Percentiles rank a stretch among this genome's conserved stretches.
These are phyloP conservation scores for Miscanthus lutarioriparius DNA, from an alignment of 176 grass and related monocot genomes.

Conservation along the genomic window DNA sequence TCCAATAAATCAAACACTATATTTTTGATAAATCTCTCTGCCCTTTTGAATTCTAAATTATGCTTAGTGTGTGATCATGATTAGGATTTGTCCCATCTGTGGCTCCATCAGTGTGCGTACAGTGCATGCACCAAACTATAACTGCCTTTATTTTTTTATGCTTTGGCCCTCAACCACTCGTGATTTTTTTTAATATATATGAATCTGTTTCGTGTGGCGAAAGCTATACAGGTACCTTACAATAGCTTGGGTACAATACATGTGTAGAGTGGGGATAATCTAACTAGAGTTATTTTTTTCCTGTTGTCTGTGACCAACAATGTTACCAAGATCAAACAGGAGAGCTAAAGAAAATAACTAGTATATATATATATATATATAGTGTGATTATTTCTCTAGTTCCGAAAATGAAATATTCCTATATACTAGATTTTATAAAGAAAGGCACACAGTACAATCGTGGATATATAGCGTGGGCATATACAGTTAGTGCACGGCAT, in stretches of 20 bases:
- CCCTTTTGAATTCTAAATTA: conserved; percentile 5
- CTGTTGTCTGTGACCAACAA: background rate
- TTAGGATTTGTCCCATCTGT: conserved; percentile 41
- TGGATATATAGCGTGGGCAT: no score
- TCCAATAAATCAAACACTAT: background rate
- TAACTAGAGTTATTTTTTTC: background rate
- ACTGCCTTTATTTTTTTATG: conserved; percentile 15
- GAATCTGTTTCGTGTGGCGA: conserved; percentile 22
- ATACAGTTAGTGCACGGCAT: no score
- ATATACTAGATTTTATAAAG: no score
- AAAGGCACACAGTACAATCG: no score
- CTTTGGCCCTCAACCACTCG: conserved; percentile 3
- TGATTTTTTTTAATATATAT: background rate
- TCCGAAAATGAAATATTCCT: no score
- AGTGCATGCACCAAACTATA: conserved; percentile 26
- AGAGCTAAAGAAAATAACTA: background rate
- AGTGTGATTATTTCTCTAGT: no score
- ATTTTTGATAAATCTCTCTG: background rate
- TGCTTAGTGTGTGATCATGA: conserved; percentile 34
- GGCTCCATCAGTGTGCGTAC: background rate
- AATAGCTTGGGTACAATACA: background rate
- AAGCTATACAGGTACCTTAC: conserved; percentile 24
- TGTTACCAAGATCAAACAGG: background rate
- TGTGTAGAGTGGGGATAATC: background rate
- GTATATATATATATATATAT: no score